Conservation (phyloP, 352 stramenopile genomes). For the Plasmopara viticola region DNA sequence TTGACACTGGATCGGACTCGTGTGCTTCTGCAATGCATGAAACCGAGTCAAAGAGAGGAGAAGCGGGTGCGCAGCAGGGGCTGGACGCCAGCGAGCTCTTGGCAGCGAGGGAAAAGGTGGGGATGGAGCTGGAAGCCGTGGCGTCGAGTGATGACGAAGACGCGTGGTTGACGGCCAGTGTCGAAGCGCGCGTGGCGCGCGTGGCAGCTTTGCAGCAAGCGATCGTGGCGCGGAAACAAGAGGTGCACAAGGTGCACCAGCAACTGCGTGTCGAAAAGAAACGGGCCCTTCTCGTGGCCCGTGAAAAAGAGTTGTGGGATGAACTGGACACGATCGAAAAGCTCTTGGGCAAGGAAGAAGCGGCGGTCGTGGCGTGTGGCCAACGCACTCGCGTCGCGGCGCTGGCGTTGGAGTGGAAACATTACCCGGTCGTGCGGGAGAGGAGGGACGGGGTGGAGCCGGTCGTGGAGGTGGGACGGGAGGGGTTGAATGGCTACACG, state of each 20-base stretch:
- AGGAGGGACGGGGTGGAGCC: too few relatives aligned
- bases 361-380: constrained; percentile 27
- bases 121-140: constrained; percentile 1
- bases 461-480: too few relatives aligned
- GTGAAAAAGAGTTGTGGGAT: constrained; percentile 40
- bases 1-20: constrained; percentile 25
- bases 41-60: not conserved
- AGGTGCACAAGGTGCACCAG: constrained; percentile 36
- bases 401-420: constrained; percentile 33
- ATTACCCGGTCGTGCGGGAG: not conserved
- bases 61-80: not conserved
- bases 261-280: constrained; percentile 46
- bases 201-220: constrained; percentile 38
- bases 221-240: constrained; percentile 38
- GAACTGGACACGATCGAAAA: constrained; percentile 45
- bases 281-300: constrained; percentile 33
- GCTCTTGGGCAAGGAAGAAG: constrained; percentile 32
- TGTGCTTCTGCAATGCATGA: constrained; percentile 1
- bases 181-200: constrained; percentile 49
- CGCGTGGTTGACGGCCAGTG: constrained; percentile 48
- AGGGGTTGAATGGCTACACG: constrained; percentile 24
- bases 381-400: constrained; percentile 50
- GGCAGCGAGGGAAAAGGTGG: constrained; percentile 13
- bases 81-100: constrained; percentile 8
- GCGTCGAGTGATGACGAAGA: constrained; percentile 25